Conservation (phyloP, 148 eudicot genomes). For the Linanthus parryae region DNA sequence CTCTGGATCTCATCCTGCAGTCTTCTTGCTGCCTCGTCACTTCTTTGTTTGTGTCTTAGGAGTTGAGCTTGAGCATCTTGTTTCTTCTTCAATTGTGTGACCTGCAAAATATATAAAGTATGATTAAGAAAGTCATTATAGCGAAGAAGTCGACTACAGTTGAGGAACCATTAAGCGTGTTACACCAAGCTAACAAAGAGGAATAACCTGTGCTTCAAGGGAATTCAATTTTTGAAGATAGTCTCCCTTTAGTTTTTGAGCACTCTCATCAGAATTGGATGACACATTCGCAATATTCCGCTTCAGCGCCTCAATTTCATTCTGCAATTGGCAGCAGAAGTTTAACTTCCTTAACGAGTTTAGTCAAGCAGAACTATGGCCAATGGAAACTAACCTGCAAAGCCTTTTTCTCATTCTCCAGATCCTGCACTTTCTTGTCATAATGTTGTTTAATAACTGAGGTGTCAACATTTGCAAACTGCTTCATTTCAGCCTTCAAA, state of each 20-base stretch:
- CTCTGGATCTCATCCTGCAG: constrained; percentile 16
- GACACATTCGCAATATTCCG: constrained; percentile 13
- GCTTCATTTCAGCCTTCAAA: constrained; percentile 17
- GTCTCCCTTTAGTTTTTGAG: background rate
- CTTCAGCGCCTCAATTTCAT: constrained; percentile 16
- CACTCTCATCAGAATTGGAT: constrained; percentile 13
- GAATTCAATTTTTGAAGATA: constrained; percentile 15
- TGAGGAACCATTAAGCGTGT: background rate
- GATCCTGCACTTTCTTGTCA: constrained; percentile 17
- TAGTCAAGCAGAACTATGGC: background rate
- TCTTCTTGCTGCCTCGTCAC: constrained; percentile 16
- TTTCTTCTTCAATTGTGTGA: constrained; percentile 18
- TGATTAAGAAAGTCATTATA: background rate
- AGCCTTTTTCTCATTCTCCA: constrained; percentile 17
- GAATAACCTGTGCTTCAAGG: constrained; percentile 18
- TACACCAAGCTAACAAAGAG: background rate
- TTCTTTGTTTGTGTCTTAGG: constrained; percentile 19
- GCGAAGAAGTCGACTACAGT: background rate
- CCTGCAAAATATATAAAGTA: constrained; percentile 5
- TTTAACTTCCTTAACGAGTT: too few relatives aligned
- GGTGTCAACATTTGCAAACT: constrained; percentile 9
- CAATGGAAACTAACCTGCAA: constrained; percentile 8
- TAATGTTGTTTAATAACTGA: constrained; percentile 14
- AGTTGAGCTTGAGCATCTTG: constrained; percentile 18
- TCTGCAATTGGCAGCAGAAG: constrained; percentile 6